Base-by-base conservation (phyloP, 768 basidiomycete species). In the Mycena sanguinolenta region DNA sequence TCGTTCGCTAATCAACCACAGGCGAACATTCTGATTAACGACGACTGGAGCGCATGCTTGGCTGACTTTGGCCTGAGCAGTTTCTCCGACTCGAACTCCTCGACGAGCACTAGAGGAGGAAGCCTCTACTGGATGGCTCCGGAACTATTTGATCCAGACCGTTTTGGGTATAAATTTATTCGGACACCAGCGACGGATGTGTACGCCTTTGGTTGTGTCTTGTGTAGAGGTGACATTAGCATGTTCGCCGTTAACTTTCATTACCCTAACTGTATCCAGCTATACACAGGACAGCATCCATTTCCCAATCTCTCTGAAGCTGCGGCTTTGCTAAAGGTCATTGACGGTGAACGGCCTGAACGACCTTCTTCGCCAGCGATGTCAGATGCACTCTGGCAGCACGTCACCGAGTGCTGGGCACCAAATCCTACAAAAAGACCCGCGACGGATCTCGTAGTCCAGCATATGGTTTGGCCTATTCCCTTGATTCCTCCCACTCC, bases 21-120 rank as follows among this genome's bases (percentile, higher is more conserved):
- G 78, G 71, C 75, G 25, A 82, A 82, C 55, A 79, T 82, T n/a
- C 74, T 81, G 8, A 75, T 80, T n/a, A 73, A 76, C 57, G 75
- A 81, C 36, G 69, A 77, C 21, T 76, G 75, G 73, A 77, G 78
- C 65, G 77, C 77, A 17, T 76, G 77, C n/a, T 66, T 82, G 12
- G 78, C 81, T 12, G 81, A 82, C 55, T 82, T 82, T 44, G 82
- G 82, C 1, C 63, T 82, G 53, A 75, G 79, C 16, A 70, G 72
- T 25, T 77, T 82, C 52, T 73, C 76, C 19, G 78, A 80, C 38
- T 76, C 74, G 27, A 79, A 70, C 3, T 70, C 75, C 10, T 74
- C 74, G 30, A 75, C 76, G n/a, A n/a, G n/a, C n/a, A n/a, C 3
- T 74, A 77, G n/a, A n/a, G 44, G 21, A 46, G 44, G 44, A 16